Evolutionary conservation across 306 rosid species (phyloP).

Genomic region (Dalbergia cochinchinensis): DNA sequence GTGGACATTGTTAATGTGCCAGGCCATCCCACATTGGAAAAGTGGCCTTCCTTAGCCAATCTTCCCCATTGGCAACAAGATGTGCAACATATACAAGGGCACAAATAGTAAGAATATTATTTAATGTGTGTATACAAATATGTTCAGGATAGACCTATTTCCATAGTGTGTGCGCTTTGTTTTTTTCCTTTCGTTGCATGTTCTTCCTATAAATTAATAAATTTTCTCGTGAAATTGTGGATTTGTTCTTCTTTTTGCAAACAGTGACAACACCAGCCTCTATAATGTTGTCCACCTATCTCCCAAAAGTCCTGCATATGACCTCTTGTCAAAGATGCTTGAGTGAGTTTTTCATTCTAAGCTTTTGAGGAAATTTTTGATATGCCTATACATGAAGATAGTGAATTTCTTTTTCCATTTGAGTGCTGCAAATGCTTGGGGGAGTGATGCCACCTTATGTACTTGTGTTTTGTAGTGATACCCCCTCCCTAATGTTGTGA

Average conservation of each 20-base stretch:
- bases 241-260: slow-evolving; percentile 30
- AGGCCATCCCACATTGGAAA: slow-evolving; percentile 96
- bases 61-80: slow-evolving; percentile 97
- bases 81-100: slow-evolving; percentile 77
- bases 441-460: slow-evolving; percentile 3
- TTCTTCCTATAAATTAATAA: background rate
- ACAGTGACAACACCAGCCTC: slow-evolving; percentile 87
- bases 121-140: slow-evolving; percentile 31
- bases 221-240: slow-evolving; percentile 31
- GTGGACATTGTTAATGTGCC: slow-evolving; percentile 54
- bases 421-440: slow-evolving; percentile 29
- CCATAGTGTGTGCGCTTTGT: slow-evolving; percentile 16
- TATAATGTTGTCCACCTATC: slow-evolving; percentile 75
- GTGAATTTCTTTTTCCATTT: slow-evolving; percentile 15
- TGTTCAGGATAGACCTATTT: slow-evolving; percentile 37
- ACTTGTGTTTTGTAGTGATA: slow-evolving; percentile 25
- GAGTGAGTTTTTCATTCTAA: slow-evolving; percentile 77
- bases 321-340: slow-evolving; percentile 95
- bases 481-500: slow-evolving; percentile 10
- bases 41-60: slow-evolving; percentile 93
- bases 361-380: slow-evolving; percentile 15
- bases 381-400: background rate
- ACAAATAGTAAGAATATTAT: slow-evolving; percentile 79
- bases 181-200: slow-evolving; percentile 19
- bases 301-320: slow-evolving; percentile 86